These are phyloP conservation scores for Aspergillus sp. DNA, from an alignment of 2,329 filamentous ascomycete genomes.

Conservation along the genomic window DNA sequence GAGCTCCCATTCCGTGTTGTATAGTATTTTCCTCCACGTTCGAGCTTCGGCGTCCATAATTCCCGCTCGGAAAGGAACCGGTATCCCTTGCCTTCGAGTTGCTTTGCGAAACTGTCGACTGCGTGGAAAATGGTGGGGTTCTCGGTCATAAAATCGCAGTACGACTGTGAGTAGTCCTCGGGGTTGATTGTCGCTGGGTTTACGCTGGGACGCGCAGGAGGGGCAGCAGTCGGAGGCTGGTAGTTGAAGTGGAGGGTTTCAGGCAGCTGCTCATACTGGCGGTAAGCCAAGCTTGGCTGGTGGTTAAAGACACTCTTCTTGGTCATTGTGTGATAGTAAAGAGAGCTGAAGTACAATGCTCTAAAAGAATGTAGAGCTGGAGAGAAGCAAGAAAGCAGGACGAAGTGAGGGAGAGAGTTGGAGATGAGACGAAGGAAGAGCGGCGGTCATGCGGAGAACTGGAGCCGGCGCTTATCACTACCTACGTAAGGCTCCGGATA, in stretches of 20 bases:
- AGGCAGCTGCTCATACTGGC: slow-evolving; percentile 28
- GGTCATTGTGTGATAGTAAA: slow-evolving; percentile 26
- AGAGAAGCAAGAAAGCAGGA: background rate
- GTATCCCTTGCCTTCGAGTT: slow-evolving; percentile 72
- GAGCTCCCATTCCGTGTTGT: slow-evolving; percentile 81
- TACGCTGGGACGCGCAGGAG: slow-evolving; percentile 13
- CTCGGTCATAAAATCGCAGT: slow-evolving; percentile 79
- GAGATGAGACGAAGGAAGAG: slow-evolving; percentile 4
- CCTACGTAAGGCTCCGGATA: background rate
- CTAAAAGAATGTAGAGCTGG: background rate
- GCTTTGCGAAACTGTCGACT: slow-evolving; percentile 73
- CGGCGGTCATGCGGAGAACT: slow-evolving; percentile 7
- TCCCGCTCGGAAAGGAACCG: slow-evolving; percentile 73
- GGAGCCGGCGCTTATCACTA: slow-evolving; percentile 5
- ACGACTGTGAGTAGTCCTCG: slow-evolving; percentile 75
- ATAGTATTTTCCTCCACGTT: slow-evolving; percentile 85
- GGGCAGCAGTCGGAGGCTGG: slow-evolving; percentile 9
- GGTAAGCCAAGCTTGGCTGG: slow-evolving; percentile 30
- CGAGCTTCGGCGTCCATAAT: slow-evolving; percentile 70
- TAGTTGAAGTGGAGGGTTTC: slow-evolving; percentile 20
- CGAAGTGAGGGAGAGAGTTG: slow-evolving; percentile 2
- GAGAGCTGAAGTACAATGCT: background rate
- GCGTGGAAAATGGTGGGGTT: slow-evolving; percentile 95
- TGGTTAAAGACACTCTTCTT: slow-evolving; percentile 29
- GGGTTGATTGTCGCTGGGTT: slow-evolving; percentile 29